Conservation (phyloP, 163 green algal species). For the Chloroidium sp. region DNA sequence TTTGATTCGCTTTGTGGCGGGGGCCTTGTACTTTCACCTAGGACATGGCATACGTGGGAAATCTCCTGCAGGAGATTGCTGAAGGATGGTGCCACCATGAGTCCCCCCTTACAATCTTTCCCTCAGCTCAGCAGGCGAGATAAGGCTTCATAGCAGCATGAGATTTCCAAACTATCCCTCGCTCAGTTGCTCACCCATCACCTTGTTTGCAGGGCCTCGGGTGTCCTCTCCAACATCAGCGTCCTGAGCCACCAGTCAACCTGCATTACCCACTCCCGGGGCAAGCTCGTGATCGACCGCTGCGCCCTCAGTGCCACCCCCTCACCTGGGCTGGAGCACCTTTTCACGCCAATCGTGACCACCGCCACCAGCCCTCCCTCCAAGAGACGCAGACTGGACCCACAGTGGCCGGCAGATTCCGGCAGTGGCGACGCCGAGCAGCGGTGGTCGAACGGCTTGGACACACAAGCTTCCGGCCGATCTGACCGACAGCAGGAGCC, state of each 20-base stretch:
- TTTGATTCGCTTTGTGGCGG: too few relatives aligned
- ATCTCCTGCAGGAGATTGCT: constrained; percentile 5
- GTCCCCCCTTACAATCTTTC: neutral
- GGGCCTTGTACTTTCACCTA: too few relatives aligned
- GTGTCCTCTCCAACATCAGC: constrained; percentile 20
- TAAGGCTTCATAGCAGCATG: neutral
- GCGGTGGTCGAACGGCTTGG: too few relatives aligned
- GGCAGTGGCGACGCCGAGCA: too few relatives aligned
- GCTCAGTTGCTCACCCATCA: neutral
- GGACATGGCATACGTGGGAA: neutral
- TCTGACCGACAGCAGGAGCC: too few relatives aligned
- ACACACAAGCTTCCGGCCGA: too few relatives aligned
- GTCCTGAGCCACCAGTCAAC: constrained; percentile 11
- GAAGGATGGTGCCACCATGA: neutral
- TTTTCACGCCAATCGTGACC: constrained; percentile 22
- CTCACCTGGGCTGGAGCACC: constrained; percentile 21
- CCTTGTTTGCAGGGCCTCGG: constrained; percentile 11
- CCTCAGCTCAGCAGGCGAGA: neutral
- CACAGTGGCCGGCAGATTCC: neutral
- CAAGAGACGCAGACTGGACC: neutral
- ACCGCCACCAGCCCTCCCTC: constrained; percentile 4
- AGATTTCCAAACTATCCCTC: too few relatives aligned
- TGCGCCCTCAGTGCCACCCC: constrained; percentile 14
- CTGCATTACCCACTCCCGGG: constrained; percentile 23
- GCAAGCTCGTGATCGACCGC: constrained; percentile 18